These are phyloP conservation scores for Physcia stellaris DNA, from an alignment of 495 filamentous ascomycete genomes.

Conservation along the genomic window DNA sequence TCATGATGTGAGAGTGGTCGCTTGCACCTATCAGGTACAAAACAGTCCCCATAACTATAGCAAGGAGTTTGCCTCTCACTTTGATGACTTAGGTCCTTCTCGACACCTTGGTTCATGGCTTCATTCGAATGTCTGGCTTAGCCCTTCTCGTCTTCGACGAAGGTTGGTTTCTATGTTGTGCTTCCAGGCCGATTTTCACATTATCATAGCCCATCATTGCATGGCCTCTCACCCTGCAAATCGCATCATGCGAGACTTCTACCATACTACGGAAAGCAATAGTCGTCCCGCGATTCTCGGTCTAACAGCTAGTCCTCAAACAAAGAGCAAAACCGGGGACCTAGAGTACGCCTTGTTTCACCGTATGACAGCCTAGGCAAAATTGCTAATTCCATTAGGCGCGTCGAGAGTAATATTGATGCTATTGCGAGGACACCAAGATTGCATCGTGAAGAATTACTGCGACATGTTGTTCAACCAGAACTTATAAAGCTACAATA, in stretches of 20 bases:
- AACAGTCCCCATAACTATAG: background rate
- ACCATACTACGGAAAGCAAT: conserved; percentile 34
- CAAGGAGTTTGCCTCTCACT: conserved; percentile 8
- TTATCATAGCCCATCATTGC: conserved; percentile 59
- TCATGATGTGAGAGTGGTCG: conserved; percentile 51
- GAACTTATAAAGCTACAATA: conserved; percentile 41
- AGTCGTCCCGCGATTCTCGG: conserved; percentile 63
- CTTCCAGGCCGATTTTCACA: no score
- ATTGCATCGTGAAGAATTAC: conserved; percentile 55
- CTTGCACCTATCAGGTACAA: conserved; percentile 52
- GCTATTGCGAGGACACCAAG: conserved; percentile 59
- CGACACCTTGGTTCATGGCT: conserved; percentile 70
- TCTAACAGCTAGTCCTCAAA: conserved; percentile 72
- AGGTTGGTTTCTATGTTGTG: no score
- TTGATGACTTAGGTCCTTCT: conserved; percentile 40
- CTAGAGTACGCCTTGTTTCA: conserved; percentile 25
- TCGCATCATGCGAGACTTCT: conserved; percentile 66
- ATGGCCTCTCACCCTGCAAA: conserved; percentile 49
- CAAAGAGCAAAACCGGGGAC: conserved; percentile 26
- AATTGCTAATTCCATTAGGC: conserved; percentile 24
- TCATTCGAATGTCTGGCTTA: conserved; percentile 54
- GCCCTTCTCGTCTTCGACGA: conserved; percentile 80
- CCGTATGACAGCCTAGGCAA: background rate
- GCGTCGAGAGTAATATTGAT: conserved; percentile 64
- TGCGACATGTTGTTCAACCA: conserved; percentile 55